These are phyloP conservation scores for Passalora sequoiae DNA, from an alignment of 2,329 filamentous ascomycete species.

Conservation along the genomic window DNA sequence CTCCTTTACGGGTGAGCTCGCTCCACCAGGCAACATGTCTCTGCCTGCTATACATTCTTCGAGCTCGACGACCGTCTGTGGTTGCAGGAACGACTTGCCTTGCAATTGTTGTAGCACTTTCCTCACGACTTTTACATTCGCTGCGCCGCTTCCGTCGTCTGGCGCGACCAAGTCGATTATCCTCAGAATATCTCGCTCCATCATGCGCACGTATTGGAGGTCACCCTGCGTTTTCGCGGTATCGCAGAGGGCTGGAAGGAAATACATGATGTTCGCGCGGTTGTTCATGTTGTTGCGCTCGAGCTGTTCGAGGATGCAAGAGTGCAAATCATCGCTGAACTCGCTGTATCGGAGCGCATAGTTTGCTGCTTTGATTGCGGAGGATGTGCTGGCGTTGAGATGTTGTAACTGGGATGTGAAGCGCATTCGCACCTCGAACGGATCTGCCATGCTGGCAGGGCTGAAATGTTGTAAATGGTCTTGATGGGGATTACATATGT, in stretches of 20 bases:
- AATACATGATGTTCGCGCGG: constrained; percentile 98
- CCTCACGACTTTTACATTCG: constrained; percentile 80
- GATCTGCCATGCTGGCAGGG: constrained; percentile 62
- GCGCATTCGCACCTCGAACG: constrained; percentile 96
- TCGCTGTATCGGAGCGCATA: constrained; percentile 93
- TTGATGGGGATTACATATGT: too few species aligned
- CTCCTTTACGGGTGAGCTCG: constrained; percentile 12
- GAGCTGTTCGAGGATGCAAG: constrained; percentile 92
- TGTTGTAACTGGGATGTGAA: constrained; percentile 88
- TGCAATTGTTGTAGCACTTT: constrained; percentile 58
- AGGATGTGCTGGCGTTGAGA: constrained; percentile 82
- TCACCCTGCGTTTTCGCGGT: constrained; percentile 71
- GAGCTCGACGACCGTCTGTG: constrained; percentile 70
- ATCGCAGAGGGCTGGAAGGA: constrained; percentile 92
- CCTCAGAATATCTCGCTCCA: constrained; percentile 84
- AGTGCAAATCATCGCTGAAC: constrained; percentile 95
- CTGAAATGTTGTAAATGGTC: too few species aligned
- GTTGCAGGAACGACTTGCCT: constrained; percentile 65
- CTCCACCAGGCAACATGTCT: constrained; percentile 43
- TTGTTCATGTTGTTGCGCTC: constrained; percentile 95
- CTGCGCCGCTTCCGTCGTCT: constrained; percentile 77
- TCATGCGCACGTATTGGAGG: constrained; percentile 82
- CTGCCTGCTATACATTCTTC: constrained; percentile 77
- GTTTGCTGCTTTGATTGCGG: constrained; percentile 84
- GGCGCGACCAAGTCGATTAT: constrained; percentile 91